Conservation (phyloP, 164 flowering plant genomes). For the Amborella trichopoda region DNA sequence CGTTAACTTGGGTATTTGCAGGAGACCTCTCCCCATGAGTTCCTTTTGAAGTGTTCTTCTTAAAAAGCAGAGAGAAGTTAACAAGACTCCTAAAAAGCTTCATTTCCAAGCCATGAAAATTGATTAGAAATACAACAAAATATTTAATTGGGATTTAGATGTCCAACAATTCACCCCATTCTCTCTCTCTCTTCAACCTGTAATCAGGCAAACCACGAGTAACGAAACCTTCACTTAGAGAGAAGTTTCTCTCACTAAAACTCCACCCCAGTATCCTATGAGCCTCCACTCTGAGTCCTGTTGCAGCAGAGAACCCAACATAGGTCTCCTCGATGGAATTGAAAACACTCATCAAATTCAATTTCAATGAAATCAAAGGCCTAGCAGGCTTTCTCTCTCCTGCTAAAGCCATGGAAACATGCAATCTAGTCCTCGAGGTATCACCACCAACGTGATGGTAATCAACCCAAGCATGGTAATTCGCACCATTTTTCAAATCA, state of each 20-base stretch:
- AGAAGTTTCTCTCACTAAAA: conserved; percentile 29
- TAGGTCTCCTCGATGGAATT: conserved; percentile 31
- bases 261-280: conserved; percentile 34
- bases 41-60: too few relatives aligned
- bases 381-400: conserved; percentile 20
- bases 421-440: conserved; percentile 5
- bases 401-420: conserved; percentile 27
- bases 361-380: conserved; percentile 13
- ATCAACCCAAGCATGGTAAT: conserved; percentile 40
- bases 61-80: too few relatives aligned
- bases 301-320: conserved; percentile 33
- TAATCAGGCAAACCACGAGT: conserved; percentile 26
- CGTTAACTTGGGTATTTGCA: too few relatives aligned
- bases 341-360: conserved; percentile 22
- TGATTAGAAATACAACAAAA: too few relatives aligned
- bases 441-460: neutral
- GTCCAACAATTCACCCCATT: too few relatives aligned
- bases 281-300: conserved; percentile 19
- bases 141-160: too few relatives aligned
- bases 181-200: too few relatives aligned
- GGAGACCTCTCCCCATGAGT: too few relatives aligned
- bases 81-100: too few relatives aligned
- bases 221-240: conserved; percentile 21
- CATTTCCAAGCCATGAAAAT: too few relatives aligned
- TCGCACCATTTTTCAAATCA: conserved; percentile 19